phyloP scores from a whole-genome alignment of 306 rosid genomes.

The Castanopsis chinensis region DNA sequence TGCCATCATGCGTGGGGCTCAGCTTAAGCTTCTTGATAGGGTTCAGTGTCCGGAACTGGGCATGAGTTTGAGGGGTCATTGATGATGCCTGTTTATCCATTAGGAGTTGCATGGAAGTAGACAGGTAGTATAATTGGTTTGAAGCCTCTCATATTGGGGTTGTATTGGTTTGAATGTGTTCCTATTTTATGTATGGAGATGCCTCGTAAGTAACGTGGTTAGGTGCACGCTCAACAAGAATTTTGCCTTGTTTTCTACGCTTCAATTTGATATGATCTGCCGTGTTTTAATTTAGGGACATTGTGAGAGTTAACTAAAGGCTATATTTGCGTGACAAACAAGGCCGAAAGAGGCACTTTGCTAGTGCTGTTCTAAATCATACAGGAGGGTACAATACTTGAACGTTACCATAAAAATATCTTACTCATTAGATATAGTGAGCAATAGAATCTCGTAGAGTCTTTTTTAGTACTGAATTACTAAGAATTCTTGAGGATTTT shows the following conservation, averaged over 20 bases:
- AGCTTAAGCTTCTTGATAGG: conserved; percentile 10
- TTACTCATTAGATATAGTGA: too few relatives aligned
- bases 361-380: too few relatives aligned
- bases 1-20: conserved; percentile 42
- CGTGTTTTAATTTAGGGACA: conserved; percentile 8
- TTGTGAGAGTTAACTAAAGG: conserved; percentile 6
- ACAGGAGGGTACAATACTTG: too few relatives aligned
- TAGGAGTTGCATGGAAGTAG: conserved; percentile 35
- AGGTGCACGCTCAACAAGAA: conserved; percentile 26
- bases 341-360: not conserved
- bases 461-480: too few relatives aligned
- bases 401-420: too few relatives aligned
- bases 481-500: too few relatives aligned
- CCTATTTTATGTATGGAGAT: conserved; percentile 14
- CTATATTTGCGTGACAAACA: not conserved
- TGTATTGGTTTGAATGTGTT: conserved; percentile 10
- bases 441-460: too few relatives aligned
- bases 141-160: conserved; percentile 18
- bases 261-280: conserved; percentile 14
- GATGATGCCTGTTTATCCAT: conserved; percentile 17
- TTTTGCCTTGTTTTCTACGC: conserved; percentile 51
- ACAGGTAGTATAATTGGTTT: conserved; percentile 12
- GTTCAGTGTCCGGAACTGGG: not conserved
- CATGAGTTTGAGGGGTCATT: not conserved
- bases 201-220: conserved; percentile 46